phyloP scores from a whole-genome alignment of 768 basidiomycete genomes.

The Lyophyllum atratum region DNA sequence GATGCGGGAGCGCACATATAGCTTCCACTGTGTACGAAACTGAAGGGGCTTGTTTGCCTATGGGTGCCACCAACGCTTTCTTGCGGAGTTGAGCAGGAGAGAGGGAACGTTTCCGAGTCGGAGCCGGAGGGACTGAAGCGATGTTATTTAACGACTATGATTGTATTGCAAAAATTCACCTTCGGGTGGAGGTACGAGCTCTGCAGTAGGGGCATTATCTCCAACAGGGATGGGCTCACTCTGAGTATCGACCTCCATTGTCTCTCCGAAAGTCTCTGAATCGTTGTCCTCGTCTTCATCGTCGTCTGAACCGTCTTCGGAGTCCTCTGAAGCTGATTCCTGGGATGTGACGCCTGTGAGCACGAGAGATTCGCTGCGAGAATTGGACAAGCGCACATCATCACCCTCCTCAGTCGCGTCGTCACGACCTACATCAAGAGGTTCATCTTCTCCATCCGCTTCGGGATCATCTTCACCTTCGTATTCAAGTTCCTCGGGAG shows the following conservation, averaged over 20 bases:
- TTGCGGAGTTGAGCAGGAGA: slow-evolving; percentile 61
- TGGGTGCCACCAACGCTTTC: slow-evolving; percentile 37
- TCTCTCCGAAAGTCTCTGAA: slow-evolving; percentile 20
- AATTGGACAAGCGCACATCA: slow-evolving; percentile 52
- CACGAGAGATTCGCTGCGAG: neutral
- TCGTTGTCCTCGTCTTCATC: slow-evolving; percentile 51
- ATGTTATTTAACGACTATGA: neutral
- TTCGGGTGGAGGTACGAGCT: slow-evolving; percentile 8
- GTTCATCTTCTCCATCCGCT: slow-evolving; percentile 54
- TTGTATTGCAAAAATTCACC: slow-evolving; percentile 2
- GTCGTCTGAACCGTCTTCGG: slow-evolving; percentile 53
- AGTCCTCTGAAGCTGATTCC: slow-evolving; percentile 64
- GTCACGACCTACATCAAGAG: slow-evolving; percentile 44
- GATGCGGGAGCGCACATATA: slow-evolving; percentile 88
- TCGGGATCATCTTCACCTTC: slow-evolving; percentile 51
- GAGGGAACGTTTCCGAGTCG: slow-evolving; percentile 34
- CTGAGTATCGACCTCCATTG: slow-evolving; percentile 26
- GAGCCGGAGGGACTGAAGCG: slow-evolving; percentile 16
- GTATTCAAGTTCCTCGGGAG: slow-evolving; percentile 59
- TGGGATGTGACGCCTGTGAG: slow-evolving; percentile 19
- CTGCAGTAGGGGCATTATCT: slow-evolving; percentile 10
- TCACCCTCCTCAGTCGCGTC: slow-evolving; percentile 69
- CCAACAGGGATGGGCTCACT: slow-evolving; percentile 22
- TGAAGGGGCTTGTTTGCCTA: slow-evolving; percentile 35
- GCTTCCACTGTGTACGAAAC: slow-evolving; percentile 86